phyloP scores from a whole-genome alignment of 176 grass and related monocot species.

The Aegilops umbellulata region DNA sequence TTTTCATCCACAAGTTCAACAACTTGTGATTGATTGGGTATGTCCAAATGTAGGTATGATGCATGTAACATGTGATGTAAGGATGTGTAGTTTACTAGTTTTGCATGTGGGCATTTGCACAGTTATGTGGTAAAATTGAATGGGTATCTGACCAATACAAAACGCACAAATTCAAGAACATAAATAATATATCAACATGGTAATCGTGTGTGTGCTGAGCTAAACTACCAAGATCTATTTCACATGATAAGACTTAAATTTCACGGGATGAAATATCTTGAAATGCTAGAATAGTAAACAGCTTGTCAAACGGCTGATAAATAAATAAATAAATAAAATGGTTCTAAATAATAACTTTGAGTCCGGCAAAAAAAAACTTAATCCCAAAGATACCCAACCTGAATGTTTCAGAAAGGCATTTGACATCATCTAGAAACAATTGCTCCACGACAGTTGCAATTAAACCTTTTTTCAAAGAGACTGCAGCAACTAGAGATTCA shows the following conservation, averaged over 20 bases:
- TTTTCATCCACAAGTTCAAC: conserved; percentile 3
- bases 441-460: conserved; percentile 67
- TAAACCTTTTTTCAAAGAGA: conserved; percentile 67
- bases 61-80: background rate
- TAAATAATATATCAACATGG: conserved; percentile 7
- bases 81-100: background rate
- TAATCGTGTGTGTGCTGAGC: background rate
- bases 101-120: background rate
- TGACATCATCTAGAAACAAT: conserved; percentile 71
- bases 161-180: conserved; percentile 14
- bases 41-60: conserved; percentile 1
- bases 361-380: conserved; percentile 15
- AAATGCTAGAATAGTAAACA: background rate
- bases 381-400: conserved; percentile 43
- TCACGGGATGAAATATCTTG: background rate
- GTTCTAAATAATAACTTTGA: background rate
- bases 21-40: background rate
- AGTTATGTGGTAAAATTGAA: conserved; percentile 4
- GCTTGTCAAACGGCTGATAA: background rate
- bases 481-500: conserved; percentile 55
- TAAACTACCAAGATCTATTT: conserved; percentile 18
- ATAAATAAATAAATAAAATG: background rate
- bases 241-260: conserved; percentile 11
- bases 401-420: conserved; percentile 84
- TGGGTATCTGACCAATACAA: background rate